Conservation (phyloP, 768 basidiomycete genomes). For the Rossbeevera mucosa region DNA sequence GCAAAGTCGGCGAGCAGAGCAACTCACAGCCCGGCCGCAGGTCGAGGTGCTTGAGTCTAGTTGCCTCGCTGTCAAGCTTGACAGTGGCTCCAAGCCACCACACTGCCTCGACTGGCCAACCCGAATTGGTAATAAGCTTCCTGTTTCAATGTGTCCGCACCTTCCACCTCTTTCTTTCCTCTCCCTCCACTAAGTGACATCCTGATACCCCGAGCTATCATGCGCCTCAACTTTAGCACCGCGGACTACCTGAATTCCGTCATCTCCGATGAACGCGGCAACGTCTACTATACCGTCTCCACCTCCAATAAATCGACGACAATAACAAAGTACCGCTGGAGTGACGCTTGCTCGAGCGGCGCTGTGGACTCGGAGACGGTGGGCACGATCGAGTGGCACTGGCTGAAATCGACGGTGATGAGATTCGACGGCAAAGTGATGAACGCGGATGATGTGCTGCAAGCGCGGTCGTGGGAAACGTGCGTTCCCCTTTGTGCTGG, state of each 20-base stretch:
- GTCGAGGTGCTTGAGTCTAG: too few species aligned
- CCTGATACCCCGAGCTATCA: not conserved
- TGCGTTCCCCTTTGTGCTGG: conserved; percentile 3
- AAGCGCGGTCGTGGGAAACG: conserved; percentile 14
- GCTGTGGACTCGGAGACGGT: conserved; percentile 16
- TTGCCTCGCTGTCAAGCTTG: too few species aligned
- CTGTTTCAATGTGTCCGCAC: not conserved
- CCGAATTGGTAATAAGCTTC: not conserved
- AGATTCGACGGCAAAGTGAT: conserved; percentile 15
- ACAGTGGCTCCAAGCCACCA: too few species aligned
- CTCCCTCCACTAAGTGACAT: not conserved
- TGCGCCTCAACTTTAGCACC: conserved; percentile 23
- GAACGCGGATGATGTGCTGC: conserved; percentile 9
- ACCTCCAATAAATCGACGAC: conserved; percentile 22
- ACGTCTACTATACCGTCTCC: conserved; percentile 16
- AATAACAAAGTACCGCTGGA: conserved; percentile 23
- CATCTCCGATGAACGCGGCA: conserved; percentile 20
- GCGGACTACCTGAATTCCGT: conserved; percentile 18
- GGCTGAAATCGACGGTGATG: conserved; percentile 4
- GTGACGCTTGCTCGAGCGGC: conserved; percentile 3
- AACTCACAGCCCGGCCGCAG: too few species aligned
- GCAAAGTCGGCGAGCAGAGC: not conserved
- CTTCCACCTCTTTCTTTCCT: not conserved
- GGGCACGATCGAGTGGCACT: conserved; percentile 26
- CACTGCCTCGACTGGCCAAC: not conserved